Percentiles rank a stretch among this genome's conserved stretches.
Evolutionary conservation across 2,329 filamentous ascomycete genomes (phyloP).

Genomic region (Dothideomycetidae sp.): DNA sequence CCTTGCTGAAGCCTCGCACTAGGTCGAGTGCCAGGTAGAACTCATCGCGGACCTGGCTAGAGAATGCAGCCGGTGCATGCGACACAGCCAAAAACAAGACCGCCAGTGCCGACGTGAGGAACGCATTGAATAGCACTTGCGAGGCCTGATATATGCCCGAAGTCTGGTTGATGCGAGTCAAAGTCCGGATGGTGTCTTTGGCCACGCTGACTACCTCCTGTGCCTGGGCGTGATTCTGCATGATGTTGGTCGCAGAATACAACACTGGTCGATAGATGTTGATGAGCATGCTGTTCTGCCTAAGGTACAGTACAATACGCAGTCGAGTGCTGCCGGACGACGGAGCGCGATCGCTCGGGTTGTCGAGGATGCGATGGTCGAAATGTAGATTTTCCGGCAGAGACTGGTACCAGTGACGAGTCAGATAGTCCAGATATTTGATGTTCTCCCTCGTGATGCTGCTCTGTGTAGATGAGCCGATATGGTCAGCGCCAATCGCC

Average conservation of each 20-base stretch:
- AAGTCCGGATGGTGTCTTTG: constrained; percentile 60
- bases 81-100: constrained; percentile 64
- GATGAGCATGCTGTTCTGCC: constrained; percentile 81
- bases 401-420: constrained; percentile 72
- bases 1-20: constrained; percentile 56
- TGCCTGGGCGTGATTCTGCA: constrained; percentile 58
- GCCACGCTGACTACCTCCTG: constrained; percentile 60
- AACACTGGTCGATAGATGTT: constrained; percentile 78
- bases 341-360: constrained; percentile 21
- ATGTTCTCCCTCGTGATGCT: constrained; percentile 58
- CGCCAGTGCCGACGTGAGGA: constrained; percentile 58
- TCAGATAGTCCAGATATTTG: constrained; percentile 65
- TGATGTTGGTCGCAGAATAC: constrained; percentile 71
- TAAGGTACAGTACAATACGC: constrained; percentile 70
- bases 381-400: constrained; percentile 52
- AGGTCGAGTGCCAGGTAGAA: constrained; percentile 68
- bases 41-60: constrained; percentile 52
- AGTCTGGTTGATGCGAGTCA: constrained; percentile 56
- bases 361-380: constrained; percentile 40
- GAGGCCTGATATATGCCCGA: constrained; percentile 56
- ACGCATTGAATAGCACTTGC: constrained; percentile 70
- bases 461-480: constrained; percentile 20
- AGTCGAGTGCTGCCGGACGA: constrained; percentile 47
- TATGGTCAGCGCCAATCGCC: constrained; percentile 56
- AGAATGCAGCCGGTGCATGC: constrained; percentile 60